Evolutionary conservation across 352 stramenopile species (phyloP).

Genomic region (Globisporangium paddicum): DNA sequence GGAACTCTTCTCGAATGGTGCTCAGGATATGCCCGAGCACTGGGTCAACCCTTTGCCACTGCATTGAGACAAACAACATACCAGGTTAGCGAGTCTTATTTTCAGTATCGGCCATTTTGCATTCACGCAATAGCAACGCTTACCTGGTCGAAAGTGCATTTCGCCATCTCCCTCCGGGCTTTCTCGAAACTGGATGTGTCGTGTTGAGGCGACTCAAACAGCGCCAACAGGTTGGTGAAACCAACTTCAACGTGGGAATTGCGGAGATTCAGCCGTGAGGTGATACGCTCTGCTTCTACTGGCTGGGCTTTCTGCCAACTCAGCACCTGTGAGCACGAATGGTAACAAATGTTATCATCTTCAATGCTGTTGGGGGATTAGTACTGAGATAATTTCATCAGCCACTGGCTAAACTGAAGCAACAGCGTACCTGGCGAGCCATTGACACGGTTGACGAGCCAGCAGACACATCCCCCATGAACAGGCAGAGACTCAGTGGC

Average conservation of each 20-base stretch:
- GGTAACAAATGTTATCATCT: neutral
- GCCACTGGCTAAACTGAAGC: neutral
- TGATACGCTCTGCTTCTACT: constrained; percentile 24
- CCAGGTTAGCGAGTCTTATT: neutral
- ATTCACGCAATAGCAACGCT: neutral
- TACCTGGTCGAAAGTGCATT: constrained; percentile 23
- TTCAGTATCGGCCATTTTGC: neutral
- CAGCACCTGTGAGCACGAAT: constrained; percentile 16
- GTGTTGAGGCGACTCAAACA: constrained; percentile 3
- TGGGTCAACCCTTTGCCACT: constrained; percentile 43
- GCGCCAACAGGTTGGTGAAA: constrained; percentile 10
- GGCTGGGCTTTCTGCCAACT: constrained; percentile 32
- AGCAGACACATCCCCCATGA: constrained; percentile 95
- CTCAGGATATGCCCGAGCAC: constrained; percentile 38
- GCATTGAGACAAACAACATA: neutral
- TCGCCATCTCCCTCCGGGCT: constrained; percentile 1
- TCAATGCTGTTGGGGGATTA: neutral
- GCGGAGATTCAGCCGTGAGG: constrained; percentile 24
- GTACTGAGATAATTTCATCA: neutral
- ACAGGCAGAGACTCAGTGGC: constrained; percentile 75
- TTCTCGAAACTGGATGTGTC: neutral
- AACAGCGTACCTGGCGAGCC: constrained; percentile 61
- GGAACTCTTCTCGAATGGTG: constrained; percentile 68
- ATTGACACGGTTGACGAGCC: constrained; percentile 89
- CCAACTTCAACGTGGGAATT: constrained; percentile 32